Evolutionary conservation across 192 early-diverging fungal genomes (phyloP).

Genomic region (Umbelopsis sp.): DNA sequence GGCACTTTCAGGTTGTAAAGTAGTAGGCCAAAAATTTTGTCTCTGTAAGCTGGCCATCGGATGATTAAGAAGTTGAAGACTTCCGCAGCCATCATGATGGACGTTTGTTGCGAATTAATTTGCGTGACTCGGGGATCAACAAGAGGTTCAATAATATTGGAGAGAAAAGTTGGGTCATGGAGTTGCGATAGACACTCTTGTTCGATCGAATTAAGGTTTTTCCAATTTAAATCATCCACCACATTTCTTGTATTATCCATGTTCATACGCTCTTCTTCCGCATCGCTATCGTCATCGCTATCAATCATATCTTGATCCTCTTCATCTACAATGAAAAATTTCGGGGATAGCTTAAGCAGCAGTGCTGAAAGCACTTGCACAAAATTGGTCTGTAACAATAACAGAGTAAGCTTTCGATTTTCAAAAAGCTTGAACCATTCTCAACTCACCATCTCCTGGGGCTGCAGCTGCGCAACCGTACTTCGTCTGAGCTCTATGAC

Average conservation of each 20-base stretch:
- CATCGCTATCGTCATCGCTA: conserved; percentile 40
- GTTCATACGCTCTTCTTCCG: conserved; percentile 49
- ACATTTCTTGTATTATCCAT: conserved; percentile 29
- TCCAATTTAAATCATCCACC: neutral
- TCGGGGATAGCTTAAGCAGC: conserved; percentile 20
- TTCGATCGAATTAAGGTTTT: neutral
- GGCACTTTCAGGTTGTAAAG: conserved; percentile 33
- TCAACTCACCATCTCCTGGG: conserved; percentile 28
- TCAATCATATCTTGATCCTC: conserved; percentile 15
- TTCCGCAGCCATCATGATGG: conserved; percentile 32
- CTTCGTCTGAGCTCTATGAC: conserved; percentile 36
- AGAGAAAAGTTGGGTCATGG: neutral
- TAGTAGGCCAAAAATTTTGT: conserved; percentile 52
- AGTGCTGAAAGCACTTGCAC: conserved; percentile 35
- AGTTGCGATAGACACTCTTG: neutral
- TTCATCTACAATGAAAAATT: conserved; percentile 20
- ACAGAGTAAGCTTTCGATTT: neutral
- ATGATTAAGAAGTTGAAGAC: conserved; percentile 61
- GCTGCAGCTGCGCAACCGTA: conserved; percentile 27
- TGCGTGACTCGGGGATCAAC: neutral
- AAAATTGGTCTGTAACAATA: conserved; percentile 33
- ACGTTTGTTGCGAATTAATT: neutral
- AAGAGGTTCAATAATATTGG: neutral
- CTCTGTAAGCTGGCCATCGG: conserved; percentile 59
- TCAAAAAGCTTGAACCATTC: neutral